phyloP scores from a whole-genome alignment of 1,139 yeast genomes.

The Kodamaea sp. region DNA sequence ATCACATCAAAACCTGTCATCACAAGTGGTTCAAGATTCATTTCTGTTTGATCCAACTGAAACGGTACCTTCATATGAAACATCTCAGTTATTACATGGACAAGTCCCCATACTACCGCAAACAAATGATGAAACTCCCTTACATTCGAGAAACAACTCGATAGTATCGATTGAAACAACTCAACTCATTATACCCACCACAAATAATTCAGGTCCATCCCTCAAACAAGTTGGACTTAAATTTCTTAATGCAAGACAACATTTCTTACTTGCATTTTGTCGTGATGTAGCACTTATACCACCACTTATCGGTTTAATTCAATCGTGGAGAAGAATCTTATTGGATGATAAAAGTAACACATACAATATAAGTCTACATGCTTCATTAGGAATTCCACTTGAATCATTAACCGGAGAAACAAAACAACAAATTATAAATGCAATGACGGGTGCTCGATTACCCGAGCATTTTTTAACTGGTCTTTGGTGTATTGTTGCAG shows the following conservation, averaged over 20 bases:
- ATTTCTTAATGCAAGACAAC: constrained; percentile 71
- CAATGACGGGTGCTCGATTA: constrained; percentile 54
- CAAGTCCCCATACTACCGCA: constrained; percentile 1
- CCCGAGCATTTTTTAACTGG: constrained; percentile 72
- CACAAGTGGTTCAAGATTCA: neutral
- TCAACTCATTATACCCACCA: constrained; percentile 4
- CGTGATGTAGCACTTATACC: constrained; percentile 72
- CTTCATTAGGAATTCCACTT: constrained; percentile 5
- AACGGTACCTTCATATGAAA: constrained; percentile 44
- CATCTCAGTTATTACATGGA: constrained; percentile 37
- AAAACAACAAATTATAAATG: constrained; percentile 12
- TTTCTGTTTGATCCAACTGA: constrained; percentile 34
- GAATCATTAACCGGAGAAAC: constrained; percentile 7
- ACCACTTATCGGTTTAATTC: constrained; percentile 54
- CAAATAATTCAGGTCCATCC: constrained; percentile 24
- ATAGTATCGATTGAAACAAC: constrained; percentile 2
- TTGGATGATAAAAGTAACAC: constrained; percentile 13
- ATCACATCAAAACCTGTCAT: neutral
- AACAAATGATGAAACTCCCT: constrained; percentile 1
- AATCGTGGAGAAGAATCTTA: constrained; percentile 50
- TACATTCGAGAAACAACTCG: constrained; percentile 8
- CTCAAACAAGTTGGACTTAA: constrained; percentile 57
- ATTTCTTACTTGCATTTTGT: constrained; percentile 66
- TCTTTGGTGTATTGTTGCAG: constrained; percentile 81
- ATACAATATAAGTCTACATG: constrained; percentile 8